These are phyloP conservation scores for Geotrichum aggregatum DNA, from an alignment of 1,139 yeast genomes.

Conservation along the genomic window DNA sequence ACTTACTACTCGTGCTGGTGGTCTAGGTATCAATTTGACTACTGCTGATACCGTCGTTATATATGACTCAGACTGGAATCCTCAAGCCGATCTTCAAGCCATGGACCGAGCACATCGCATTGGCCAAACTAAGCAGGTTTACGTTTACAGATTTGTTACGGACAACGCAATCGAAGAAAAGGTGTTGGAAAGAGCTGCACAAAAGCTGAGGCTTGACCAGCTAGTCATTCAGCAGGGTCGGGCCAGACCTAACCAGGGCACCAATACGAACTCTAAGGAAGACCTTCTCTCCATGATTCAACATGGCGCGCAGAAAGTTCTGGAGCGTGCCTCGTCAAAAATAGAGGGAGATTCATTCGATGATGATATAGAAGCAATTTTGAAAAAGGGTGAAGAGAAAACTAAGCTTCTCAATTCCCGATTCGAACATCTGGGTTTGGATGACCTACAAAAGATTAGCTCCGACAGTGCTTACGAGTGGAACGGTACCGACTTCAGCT, in stretches of 20 bases:
- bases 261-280: constrained; percentile 64
- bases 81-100: constrained; percentile 97
- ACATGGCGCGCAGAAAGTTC: constrained; percentile 89
- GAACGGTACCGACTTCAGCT: constrained; percentile 90
- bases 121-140: constrained; percentile 95
- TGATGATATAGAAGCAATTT: constrained; percentile 75
- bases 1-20: constrained; percentile 97
- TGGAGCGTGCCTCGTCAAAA: constrained; percentile 42
- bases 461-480: constrained; percentile 92
- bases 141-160: constrained; percentile 85
- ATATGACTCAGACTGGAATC: constrained; percentile 97
- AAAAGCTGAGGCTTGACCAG: constrained; percentile 86
- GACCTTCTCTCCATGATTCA: constrained; percentile 93
- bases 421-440: constrained; percentile 80
- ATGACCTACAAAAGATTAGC: constrained; percentile 85
- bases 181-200: constrained; percentile 93
- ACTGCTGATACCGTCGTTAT: constrained; percentile 87
- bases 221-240: constrained; percentile 95
- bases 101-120: constrained; percentile 99
- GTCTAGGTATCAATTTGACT: constrained; percentile 89
- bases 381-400: constrained; percentile 73
- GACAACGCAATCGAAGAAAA: constrained; percentile 96
- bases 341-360: constrained; percentile 42
- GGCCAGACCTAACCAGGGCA: constrained; percentile 43
- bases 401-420: constrained; percentile 73